These are phyloP conservation scores for Leishmania lainsoni DNA, from an alignment of 208 protist genomes.

Conservation along the genomic window DNA sequence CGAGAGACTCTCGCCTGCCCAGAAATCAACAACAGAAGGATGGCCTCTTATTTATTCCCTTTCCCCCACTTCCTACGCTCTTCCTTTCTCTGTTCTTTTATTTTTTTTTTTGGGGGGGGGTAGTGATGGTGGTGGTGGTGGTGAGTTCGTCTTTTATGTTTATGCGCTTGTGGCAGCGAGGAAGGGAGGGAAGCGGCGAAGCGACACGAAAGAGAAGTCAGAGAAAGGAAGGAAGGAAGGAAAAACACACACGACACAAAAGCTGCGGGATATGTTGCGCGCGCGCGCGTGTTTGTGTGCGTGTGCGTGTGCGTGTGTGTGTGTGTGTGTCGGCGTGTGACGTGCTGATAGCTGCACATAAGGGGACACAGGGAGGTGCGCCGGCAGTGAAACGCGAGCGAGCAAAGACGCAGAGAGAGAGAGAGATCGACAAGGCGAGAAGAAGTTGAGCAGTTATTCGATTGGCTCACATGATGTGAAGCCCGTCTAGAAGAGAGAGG, in stretches of 20 bases:
- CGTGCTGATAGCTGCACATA: too few relatives aligned
- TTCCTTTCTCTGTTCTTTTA: conserved; percentile 1
- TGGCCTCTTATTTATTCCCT: too few relatives aligned
- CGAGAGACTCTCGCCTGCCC: too few relatives aligned
- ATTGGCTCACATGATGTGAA: background rate
- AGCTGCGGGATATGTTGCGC: too few relatives aligned
- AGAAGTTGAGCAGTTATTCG: background rate
- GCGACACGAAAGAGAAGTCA: too few relatives aligned
- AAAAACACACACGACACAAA: too few relatives aligned
- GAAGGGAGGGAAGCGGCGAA: conserved; percentile 9
- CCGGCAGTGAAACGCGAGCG: background rate
- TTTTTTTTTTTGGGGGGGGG: background rate
- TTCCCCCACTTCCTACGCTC: background rate
- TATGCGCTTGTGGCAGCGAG: conserved; percentile 6
- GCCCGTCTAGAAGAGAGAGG: background rate
- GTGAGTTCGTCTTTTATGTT: background rate
- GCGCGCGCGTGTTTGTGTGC: too few relatives aligned
- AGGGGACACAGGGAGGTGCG: background rate
- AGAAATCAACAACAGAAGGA: too few relatives aligned
- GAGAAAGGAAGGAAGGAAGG: too few relatives aligned
- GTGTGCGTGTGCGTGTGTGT: too few relatives aligned
- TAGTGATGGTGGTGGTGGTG: too few relatives aligned
- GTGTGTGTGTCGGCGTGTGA: too few relatives aligned
- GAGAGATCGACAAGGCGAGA: background rate
- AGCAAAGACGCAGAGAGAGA: conserved; percentile 2